Evolutionary conservation across 2,329 filamentous ascomycete genomes (phyloP).

Genomic region (Exserohilum rostratum): DNA sequence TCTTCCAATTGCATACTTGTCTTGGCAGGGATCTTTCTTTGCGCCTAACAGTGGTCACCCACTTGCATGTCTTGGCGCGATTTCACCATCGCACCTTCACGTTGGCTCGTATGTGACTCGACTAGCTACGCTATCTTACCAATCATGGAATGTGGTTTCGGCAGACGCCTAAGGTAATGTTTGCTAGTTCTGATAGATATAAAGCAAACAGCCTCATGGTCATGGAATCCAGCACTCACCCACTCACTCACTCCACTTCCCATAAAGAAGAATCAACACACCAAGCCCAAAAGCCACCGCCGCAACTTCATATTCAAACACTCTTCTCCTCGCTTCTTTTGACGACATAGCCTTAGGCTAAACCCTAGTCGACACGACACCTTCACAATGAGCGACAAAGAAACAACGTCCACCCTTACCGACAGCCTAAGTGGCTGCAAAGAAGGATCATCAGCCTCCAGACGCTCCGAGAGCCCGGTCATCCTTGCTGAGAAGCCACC

Average conservation of each 20-base stretch:
- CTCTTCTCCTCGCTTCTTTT: neutral
- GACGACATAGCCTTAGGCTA: neutral
- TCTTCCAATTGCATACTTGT: neutral
- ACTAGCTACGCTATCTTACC: too few relatives aligned
- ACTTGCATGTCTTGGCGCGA: neutral
- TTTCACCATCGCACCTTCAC: neutral
- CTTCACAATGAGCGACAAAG: neutral
- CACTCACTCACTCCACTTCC: neutral
- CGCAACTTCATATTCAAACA: neutral
- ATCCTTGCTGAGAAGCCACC: neutral
- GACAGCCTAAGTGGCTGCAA: neutral
- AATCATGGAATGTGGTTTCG: neutral
- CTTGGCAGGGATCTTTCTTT: neutral
- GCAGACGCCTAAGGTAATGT: neutral
- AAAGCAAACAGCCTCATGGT: neutral
- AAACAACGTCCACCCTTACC: neutral
- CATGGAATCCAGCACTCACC: neutral
- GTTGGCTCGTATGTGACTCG: neutral
- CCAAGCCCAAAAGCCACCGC: neutral
- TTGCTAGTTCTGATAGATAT: neutral
- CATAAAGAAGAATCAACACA: neutral
- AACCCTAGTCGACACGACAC: neutral
- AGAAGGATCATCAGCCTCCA: neutral
- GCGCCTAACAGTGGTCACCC: neutral
- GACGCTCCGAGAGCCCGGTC: neutral